A percentile compares a stretch with the other conserved stretches of the same genome.
Conservation (phyloP, 2,329 filamentous ascomycete genomes). For the Colletotrichum tofieldiae region DNA sequence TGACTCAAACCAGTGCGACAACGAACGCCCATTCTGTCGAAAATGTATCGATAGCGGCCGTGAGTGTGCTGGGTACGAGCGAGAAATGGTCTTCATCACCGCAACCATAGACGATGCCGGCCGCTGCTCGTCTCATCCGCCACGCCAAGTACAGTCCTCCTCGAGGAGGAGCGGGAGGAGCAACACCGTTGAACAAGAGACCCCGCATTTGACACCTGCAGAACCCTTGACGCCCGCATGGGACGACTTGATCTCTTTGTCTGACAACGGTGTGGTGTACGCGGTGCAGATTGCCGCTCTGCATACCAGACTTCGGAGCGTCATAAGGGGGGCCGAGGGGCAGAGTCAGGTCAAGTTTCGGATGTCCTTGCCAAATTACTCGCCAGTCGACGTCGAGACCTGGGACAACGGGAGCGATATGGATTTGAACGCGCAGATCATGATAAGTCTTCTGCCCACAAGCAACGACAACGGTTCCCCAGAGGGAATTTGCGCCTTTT, state of each 20-base stretch:
- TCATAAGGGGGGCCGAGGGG: constrained; percentile 50
- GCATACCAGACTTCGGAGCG: constrained; percentile 57
- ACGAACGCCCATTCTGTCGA: constrained; percentile 71
- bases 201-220: constrained; percentile 52
- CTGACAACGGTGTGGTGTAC: constrained; percentile 55
- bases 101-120: constrained; percentile 70
- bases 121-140: constrained; percentile 71
- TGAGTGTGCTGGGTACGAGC: constrained; percentile 74
- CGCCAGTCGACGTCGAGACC: constrained; percentile 56
- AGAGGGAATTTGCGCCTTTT: constrained; percentile 65
- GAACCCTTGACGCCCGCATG: constrained; percentile 66
- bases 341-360: constrained; percentile 49
- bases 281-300: constrained; percentile 62
- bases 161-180: constrained; percentile 50
- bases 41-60: constrained; percentile 73
- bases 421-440: constrained; percentile 60
- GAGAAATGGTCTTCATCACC: constrained; percentile 75
- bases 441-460: constrained; percentile 58
- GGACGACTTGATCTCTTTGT: constrained; percentile 63
- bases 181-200: constrained; percentile 47
- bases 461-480: constrained; percentile 50
- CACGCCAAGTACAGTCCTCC: constrained; percentile 59
- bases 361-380: constrained; percentile 59
- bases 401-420: constrained; percentile 56
- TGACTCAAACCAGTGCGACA: constrained; percentile 67